phyloP scores from a whole-genome alignment of 2,329 filamentous ascomycete species.

The Fusarium poae region DNA sequence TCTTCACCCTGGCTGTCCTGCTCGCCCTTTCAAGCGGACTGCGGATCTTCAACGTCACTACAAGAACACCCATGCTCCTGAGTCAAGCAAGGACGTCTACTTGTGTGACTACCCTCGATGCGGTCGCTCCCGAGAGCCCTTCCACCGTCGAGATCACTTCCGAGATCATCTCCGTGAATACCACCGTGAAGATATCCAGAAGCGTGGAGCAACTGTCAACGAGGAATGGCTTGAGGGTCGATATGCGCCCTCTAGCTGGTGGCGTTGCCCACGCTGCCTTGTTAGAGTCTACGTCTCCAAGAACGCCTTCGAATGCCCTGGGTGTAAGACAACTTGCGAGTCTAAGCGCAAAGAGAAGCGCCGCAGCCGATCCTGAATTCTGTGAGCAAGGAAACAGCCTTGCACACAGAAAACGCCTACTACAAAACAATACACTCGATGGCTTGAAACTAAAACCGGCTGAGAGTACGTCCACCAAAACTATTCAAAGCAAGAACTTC shows the following conservation, averaged over 20 bases:
- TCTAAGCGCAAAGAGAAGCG: conserved; percentile 56
- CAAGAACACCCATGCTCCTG: conserved; percentile 61
- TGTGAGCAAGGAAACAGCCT: conserved; percentile 24
- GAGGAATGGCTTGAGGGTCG: conserved; percentile 58
- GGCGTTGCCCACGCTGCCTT: conserved; percentile 68
- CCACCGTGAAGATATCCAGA: conserved; percentile 67
- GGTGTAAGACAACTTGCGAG: conserved; percentile 63
- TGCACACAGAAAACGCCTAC: conserved; percentile 25
- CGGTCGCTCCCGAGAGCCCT: conserved; percentile 59
- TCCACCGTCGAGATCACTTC: conserved; percentile 68
- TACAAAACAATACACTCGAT: conserved; percentile 20
- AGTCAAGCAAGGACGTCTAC: conserved; percentile 58
- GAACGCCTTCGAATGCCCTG: conserved; percentile 60
- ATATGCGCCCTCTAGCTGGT: conserved; percentile 60
- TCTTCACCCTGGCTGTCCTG: conserved; percentile 57
- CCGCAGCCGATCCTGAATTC: conserved; percentile 42
- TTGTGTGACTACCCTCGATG: conserved; percentile 67
- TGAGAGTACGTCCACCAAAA: not conserved
- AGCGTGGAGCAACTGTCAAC: conserved; percentile 57
- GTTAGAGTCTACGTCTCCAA: conserved; percentile 58
- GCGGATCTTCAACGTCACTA: conserved; percentile 69
- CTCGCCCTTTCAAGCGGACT: conserved; percentile 63
- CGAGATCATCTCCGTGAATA: conserved; percentile 68
- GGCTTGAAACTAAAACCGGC: conserved; percentile 24
- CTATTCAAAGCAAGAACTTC: not conserved